These are phyloP conservation scores for Achaetomium macrosporum DNA, from an alignment of 2,329 filamentous ascomycete genomes.

Conservation along the genomic window DNA sequence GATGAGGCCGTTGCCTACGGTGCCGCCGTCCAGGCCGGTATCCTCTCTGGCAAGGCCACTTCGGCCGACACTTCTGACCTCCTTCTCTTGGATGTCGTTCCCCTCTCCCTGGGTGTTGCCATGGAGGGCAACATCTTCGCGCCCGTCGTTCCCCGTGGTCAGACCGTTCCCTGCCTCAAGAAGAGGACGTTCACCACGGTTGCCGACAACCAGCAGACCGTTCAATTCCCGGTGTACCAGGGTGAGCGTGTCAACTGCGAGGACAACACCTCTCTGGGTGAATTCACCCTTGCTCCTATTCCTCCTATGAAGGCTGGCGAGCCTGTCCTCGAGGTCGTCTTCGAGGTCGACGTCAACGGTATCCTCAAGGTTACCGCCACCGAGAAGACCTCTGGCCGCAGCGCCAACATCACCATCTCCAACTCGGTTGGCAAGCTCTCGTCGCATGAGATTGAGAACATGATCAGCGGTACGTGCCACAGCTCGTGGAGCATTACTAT, in stretches of 20 bases:
- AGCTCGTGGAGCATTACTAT: too few relatives aligned
- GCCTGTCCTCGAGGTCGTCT: conserved; percentile 93
- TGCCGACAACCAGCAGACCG: conserved; percentile 68
- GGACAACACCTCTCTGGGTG: conserved; percentile 95
- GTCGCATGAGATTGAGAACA: conserved; percentile 89
- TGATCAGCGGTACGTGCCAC: conserved; percentile 66
- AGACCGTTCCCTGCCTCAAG: conserved; percentile 73
- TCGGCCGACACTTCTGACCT: conserved; percentile 92
- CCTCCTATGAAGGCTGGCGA: conserved; percentile 90
- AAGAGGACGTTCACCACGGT: conserved; percentile 90
- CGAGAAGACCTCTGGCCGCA: conserved; percentile 97
- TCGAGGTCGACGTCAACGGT: conserved; percentile 99
- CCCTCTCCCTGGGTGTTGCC: conserved; percentile 94
- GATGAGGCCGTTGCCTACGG: conserved; percentile 99
- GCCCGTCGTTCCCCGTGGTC: conserved; percentile 76
- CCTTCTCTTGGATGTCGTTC: conserved; percentile 91
- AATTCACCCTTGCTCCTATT: conserved; percentile 89
- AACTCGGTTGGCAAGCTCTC: conserved; percentile 99
- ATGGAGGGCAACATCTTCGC: conserved; percentile 99
- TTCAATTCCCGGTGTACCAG: conserved; percentile 90
- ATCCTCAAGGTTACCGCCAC: conserved; percentile 99
- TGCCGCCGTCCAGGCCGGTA: conserved; percentile 97
- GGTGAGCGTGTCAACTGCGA: conserved; percentile 97
- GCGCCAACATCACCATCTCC: conserved; percentile 98
- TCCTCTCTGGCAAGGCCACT: conserved; percentile 95